Base-by-base conservation (phyloP, 768 basidiomycete genomes). In the Tylopilus vinaceipallidus region DNA sequence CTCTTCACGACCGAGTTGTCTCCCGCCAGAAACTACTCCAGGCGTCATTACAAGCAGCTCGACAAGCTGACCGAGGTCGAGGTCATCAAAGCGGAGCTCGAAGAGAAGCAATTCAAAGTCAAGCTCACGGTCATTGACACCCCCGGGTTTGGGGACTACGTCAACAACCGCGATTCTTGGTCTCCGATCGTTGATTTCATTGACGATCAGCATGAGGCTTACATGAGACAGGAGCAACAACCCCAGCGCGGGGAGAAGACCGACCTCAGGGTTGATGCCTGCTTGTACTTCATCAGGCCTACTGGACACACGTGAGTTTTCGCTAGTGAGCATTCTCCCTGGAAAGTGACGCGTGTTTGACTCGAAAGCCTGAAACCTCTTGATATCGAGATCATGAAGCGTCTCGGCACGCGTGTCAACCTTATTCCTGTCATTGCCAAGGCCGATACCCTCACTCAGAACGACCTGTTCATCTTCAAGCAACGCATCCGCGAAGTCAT, bases 161-260 rank as follows among this genome's bases (percentile, higher is more conserved):
- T 99, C 75, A 99, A 99, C 90, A 99, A 99, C 82, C 84, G 92
- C 49, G 97, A 98, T 71, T 95, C 92, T 17, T 99, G 97, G 97
- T 80, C 83, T 24, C 97, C 97, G 46, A 98, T 99, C 59, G 86
- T 99, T 67, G 95, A 99, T 71, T 98, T 98, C 71, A 94, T 97
- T 58, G 91, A 93, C 67, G 91, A 93, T 77, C 91, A 93, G 73
- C 91, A 93, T 66, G 91, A 95, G 66, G 87, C 88, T 12, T 94
- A 92, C 66, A 94, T 94, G 91, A 81, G 91, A 49, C 97, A 99
- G 74, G 97, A 99, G 72, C 97, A 99, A 70, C 95, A 98, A 70
- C 97, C 97, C n/a, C 84, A 92, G 75, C 79, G 97, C 47, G 78
- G 73, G 52, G 92, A 95, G 66, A 97, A 98, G 79, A 91, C 86